Base-by-base conservation (phyloP, 345 rosid genomes). In the Aegle marmelos region DNA sequence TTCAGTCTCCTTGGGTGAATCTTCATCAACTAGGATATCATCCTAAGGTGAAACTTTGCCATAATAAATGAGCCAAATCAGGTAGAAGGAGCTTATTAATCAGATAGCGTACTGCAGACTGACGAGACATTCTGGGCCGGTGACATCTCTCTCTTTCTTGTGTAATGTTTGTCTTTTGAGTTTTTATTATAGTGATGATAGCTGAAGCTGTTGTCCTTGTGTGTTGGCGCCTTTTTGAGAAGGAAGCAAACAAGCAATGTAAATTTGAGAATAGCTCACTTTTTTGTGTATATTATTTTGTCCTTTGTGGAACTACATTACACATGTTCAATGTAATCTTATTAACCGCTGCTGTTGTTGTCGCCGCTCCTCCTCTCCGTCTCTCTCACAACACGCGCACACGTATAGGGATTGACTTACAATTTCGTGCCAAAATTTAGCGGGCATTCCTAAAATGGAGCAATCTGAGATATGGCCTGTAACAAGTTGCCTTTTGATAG, bases 1-100 rank as follows among this genome's bases (percentile, higher is more conserved):
- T 13, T 95, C 98, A 7, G 97, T 95, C 74, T 88, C 97, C 7
- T 78, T 93, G 81, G 97, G 97, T 7, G 85, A 90, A 86, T 85
- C 95, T 73, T 91, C 94, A 19, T 85, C 97, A 5, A 87, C 88
- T 68, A 86, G 91, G 66, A 86, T 87, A 68, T 86, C 82, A 67
- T 76, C 83, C 24, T 81, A 79, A 84, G 34, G 19, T 59, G 69
- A 37, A 57, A 76, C 63, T 59, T 25, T 31, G 39, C 50, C 68
- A 59, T 60, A 48, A 71, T 73, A 30, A 14, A 61, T 7, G 4
- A 69, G 13, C n/a, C 61, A 65, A 75, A 66, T 62, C 41, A 76
- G 66, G 33, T 79, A 66, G 81, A 69, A 80, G 76, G 84, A 71
- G 78, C 79, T 14, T 75, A 31, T 68, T 39, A n/a, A 78, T 62